These are phyloP conservation scores for Xylaria sp. DNA, from an alignment of 2,329 filamentous ascomycete species.

Conservation along the genomic window DNA sequence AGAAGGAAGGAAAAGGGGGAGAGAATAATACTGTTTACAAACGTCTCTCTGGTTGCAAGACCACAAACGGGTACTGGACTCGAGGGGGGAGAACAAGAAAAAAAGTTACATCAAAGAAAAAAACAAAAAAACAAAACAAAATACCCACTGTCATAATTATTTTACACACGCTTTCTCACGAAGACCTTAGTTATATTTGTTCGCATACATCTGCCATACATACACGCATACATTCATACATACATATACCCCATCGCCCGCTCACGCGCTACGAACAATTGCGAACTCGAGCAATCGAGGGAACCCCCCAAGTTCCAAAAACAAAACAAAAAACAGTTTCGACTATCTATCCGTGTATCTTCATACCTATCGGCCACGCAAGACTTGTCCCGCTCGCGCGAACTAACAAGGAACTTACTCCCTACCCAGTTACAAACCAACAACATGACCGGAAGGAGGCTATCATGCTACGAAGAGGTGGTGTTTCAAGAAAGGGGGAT, in stretches of 20 bases:
- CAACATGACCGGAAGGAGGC: too few relatives aligned
- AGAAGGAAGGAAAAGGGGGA: constrained; percentile 1
- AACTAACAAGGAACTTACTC: constrained; percentile 20
- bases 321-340: neutral
- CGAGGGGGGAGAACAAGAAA: neutral
- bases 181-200: constrained; percentile 20
- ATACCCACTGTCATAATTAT: constrained; percentile 13
- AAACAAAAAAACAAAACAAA: neutral
- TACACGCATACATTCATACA: constrained; percentile 18
- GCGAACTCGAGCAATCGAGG: constrained; percentile 29
- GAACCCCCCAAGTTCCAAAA: neutral
- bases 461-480: too few relatives aligned
- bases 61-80: neutral
- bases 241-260: constrained; percentile 24
- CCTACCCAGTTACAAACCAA: neutral
- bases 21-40: constrained; percentile 4
- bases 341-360: constrained; percentile 14
- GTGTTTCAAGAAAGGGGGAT: neutral
- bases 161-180: constrained; percentile 28
- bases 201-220: too few relatives aligned
- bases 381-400: constrained; percentile 38
- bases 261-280: constrained; percentile 23
- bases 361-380: constrained; percentile 14
- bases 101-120: neutral
- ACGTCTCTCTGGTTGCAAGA: constrained; percentile 1